Percentiles rank a stretch among this genome's conserved stretches.
These are phyloP conservation scores for Ustilago lituana DNA, from an alignment of 1,284 basidiomycete genomes.

Conservation along the genomic window DNA sequence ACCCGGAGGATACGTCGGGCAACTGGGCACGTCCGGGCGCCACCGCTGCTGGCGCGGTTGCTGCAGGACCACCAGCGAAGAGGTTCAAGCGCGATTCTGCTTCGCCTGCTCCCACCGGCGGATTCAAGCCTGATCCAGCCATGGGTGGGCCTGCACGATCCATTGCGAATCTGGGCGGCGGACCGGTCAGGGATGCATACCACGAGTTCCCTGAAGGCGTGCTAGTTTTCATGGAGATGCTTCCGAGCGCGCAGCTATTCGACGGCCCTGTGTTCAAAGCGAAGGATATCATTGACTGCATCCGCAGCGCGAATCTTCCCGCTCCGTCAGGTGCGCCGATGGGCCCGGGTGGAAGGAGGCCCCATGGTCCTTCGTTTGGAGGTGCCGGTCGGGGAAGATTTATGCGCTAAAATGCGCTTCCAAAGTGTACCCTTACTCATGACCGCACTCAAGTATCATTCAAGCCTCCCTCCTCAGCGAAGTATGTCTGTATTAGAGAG, in stretches of 20 bases:
- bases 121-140: background rate
- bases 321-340: slow-evolving; percentile 1
- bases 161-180: too few relatives aligned
- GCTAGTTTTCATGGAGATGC: slow-evolving; percentile 52
- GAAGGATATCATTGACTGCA: slow-evolving; percentile 54
- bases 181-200: slow-evolving; percentile 21
- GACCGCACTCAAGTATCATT: too few relatives aligned
- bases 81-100: slow-evolving; percentile 69
- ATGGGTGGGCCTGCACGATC: too few relatives aligned
- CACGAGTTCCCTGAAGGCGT: slow-evolving; percentile 48
- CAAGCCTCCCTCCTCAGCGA: too few relatives aligned
- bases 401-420: slow-evolving; percentile 10
- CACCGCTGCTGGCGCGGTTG: slow-evolving; percentile 58
- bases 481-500: too few relatives aligned
- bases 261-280: slow-evolving; percentile 52
- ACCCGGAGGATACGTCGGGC: slow-evolving; percentile 63
- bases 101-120: slow-evolving; percentile 64
- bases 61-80: slow-evolving; percentile 61
- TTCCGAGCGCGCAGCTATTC: slow-evolving; percentile 47
- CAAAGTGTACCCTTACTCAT: too few relatives aligned
- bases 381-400: slow-evolving; percentile 17
- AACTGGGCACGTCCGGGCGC: slow-evolving; percentile 38
- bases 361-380: background rate
- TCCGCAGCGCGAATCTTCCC: slow-evolving; percentile 48
- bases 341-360: background rate